Conservation (phyloP, 2,329 filamentous ascomycete species). For the Xylariaceae sp. region DNA sequence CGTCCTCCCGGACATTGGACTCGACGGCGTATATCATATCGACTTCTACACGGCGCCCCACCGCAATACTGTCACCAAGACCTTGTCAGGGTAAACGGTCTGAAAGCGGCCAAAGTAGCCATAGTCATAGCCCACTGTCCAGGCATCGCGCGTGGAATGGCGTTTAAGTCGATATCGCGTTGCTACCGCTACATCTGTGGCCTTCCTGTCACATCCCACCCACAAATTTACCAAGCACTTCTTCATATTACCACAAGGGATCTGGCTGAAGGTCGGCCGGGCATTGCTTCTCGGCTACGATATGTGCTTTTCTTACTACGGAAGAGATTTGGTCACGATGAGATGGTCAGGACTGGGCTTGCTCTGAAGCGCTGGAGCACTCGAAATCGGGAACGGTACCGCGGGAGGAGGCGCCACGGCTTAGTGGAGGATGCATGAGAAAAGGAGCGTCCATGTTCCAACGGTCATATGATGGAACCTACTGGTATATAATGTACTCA, state of each 20-base stretch:
- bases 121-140: conserved; percentile 17
- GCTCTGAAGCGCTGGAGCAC: conserved; percentile 16
- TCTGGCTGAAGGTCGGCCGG: conserved; percentile 28
- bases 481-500: not conserved
- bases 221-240: conserved; percentile 23
- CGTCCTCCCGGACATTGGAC: no score
- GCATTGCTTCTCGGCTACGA: conserved; percentile 29
- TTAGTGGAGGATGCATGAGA: no score
- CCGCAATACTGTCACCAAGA: no score
- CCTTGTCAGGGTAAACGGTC: not conserved
- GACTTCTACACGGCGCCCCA: no score
- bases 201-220: conserved; percentile 17
- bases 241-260: conserved; percentile 32
- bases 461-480: no score
- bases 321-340: conserved; percentile 17
- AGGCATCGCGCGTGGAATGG: conserved; percentile 13
- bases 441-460: no score
- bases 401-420: no score
- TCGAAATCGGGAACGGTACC: conserved; percentile 4
- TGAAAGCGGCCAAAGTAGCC: conserved; percentile 11
- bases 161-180: conserved; percentile 27
- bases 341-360: conserved; percentile 19
- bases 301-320: conserved; percentile 32
- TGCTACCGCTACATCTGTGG: conserved; percentile 27
- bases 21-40: no score